A percentile compares a stretch with the other conserved stretches of the same genome.
These are phyloP conservation scores for Pythium chondricola DNA, from an alignment of 352 stramenopile genomes.

Conservation along the genomic window DNA sequence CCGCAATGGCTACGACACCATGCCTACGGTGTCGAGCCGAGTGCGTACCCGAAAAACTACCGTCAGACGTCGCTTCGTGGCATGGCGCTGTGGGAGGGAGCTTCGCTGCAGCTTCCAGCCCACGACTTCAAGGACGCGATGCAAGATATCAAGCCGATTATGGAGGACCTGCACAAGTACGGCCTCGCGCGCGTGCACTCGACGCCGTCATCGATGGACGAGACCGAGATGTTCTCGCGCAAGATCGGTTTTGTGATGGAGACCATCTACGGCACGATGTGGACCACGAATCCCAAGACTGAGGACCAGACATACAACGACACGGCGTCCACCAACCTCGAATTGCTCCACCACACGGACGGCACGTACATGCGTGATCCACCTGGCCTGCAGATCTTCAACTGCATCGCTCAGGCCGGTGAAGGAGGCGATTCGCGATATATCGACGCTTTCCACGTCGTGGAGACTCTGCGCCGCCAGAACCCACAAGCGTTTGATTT, in stretches of 20 bases:
- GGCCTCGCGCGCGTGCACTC: constrained; percentile 56
- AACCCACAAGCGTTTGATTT: constrained; percentile 64
- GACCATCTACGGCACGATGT: constrained; percentile 89
- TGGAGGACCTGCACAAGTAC: constrained; percentile 67
- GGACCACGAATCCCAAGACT: constrained; percentile 74
- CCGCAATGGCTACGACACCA: constrained; percentile 70
- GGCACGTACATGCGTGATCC: constrained; percentile 84
- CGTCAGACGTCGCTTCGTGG: constrained; percentile 46
- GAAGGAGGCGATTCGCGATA: constrained; percentile 73
- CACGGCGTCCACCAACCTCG: constrained; percentile 82
- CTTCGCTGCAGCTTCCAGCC: constrained; percentile 34
- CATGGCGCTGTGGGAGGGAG: constrained; percentile 46
- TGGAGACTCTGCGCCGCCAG: constrained; percentile 50
- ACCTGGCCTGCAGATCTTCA: constrained; percentile 88
- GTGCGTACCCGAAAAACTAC: constrained; percentile 45
- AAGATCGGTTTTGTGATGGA: constrained; percentile 81
- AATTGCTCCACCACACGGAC: constrained; percentile 83
- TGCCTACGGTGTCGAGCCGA: constrained; percentile 45
- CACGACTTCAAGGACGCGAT: constrained; percentile 41
- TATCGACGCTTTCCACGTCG: constrained; percentile 75
- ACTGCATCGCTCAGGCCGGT: constrained; percentile 73
- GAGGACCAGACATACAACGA: constrained; percentile 79
- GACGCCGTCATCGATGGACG: constrained; percentile 70
- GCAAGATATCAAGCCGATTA: constrained; percentile 52
- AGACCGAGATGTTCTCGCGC: constrained; percentile 72